Conservation (phyloP, 805 yeast genomes). For the Kodamaea jinghongensis region DNA sequence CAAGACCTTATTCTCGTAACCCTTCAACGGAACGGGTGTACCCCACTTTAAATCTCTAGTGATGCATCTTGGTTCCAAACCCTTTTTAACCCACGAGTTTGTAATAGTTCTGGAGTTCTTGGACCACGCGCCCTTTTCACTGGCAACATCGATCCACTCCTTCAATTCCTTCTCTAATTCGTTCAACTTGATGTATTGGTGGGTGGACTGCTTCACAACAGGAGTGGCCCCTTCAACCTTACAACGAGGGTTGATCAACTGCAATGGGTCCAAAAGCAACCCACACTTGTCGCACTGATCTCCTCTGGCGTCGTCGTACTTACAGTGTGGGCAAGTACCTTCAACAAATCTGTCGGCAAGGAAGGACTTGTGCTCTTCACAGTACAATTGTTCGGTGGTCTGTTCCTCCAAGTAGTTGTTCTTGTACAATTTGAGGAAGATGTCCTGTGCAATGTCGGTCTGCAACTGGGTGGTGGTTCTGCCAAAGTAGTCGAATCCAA, state of each 20-base stretch:
- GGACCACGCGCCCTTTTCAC: slow-evolving; percentile 83
- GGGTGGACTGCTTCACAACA: slow-evolving; percentile 75
- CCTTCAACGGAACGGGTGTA: slow-evolving; percentile 92
- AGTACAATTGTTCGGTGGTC: slow-evolving; percentile 84
- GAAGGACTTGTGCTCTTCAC: slow-evolving; percentile 86
- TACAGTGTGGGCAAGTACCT: slow-evolving; percentile 95
- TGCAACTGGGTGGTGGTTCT: slow-evolving; percentile 91
- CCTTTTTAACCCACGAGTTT: slow-evolving; percentile 90
- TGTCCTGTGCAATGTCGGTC: slow-evolving; percentile 94
- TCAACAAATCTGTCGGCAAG: slow-evolving; percentile 96
- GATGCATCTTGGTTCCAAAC: slow-evolving; percentile 90
- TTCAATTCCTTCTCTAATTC: slow-evolving; percentile 75
- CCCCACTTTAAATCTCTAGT: slow-evolving; percentile 99
- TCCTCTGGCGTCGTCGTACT: slow-evolving; percentile 96
- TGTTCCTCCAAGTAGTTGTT: slow-evolving; percentile 84
- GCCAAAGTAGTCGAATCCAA: slow-evolving; percentile 93
- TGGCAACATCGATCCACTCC: slow-evolving; percentile 68
- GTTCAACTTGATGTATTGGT: slow-evolving; percentile 78
- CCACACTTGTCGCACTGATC: slow-evolving; percentile 99
- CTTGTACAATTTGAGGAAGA: slow-evolving; percentile 71
- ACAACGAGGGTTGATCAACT: slow-evolving; percentile 92
- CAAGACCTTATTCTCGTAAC: slow-evolving; percentile 82
- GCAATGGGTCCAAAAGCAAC: slow-evolving; percentile 81
- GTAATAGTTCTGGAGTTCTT: slow-evolving; percentile 88
- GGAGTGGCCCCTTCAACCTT: slow-evolving; percentile 86